A percentile compares a stretch with the other conserved stretches of the same genome.
Conservation (phyloP, 768 basidiomycete species). For the Auricularia sp. region DNA sequence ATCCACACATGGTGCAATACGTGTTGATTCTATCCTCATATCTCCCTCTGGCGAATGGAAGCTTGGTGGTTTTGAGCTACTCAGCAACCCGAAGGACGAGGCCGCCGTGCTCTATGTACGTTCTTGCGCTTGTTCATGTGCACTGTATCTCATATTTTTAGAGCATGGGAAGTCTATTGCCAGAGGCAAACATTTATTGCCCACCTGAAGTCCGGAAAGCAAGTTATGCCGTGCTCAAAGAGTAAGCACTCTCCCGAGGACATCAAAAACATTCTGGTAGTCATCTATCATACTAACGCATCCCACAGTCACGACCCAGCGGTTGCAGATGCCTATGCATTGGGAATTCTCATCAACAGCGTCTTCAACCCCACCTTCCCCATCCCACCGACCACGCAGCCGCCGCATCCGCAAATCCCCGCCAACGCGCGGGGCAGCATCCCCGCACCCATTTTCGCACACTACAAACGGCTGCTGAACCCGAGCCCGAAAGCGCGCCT, state of each 20-base stretch:
- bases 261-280: constrained; percentile 7
- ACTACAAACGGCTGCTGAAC: constrained; percentile 81
- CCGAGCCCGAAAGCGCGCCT: constrained; percentile 78
- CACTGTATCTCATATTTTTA: constrained; percentile 18
- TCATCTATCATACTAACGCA: constrained; percentile 27
- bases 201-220: constrained; percentile 83
- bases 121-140: constrained; percentile 8
- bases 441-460: constrained; percentile 62
- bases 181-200: constrained; percentile 49
- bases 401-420: constrained; percentile 70
- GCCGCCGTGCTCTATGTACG: constrained; percentile 72
- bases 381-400: constrained; percentile 53
- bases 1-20: constrained; percentile 76
- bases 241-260: constrained; percentile 37
- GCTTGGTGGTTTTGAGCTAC: constrained; percentile 84
- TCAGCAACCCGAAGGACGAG: constrained; percentile 78
- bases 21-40: constrained; percentile 72
- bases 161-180: constrained; percentile 59
- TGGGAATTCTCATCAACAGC: constrained; percentile 76
- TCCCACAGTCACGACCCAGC: constrained; percentile 37
- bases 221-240: constrained; percentile 77
- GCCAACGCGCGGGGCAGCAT: constrained; percentile 69
- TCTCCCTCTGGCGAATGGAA: constrained; percentile 96
- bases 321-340: constrained; percentile 75
- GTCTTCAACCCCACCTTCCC: constrained; percentile 84